Base-by-base conservation (phyloP, 2,329 filamentous ascomycete species). In the Fusarium chlamydosporum region DNA sequence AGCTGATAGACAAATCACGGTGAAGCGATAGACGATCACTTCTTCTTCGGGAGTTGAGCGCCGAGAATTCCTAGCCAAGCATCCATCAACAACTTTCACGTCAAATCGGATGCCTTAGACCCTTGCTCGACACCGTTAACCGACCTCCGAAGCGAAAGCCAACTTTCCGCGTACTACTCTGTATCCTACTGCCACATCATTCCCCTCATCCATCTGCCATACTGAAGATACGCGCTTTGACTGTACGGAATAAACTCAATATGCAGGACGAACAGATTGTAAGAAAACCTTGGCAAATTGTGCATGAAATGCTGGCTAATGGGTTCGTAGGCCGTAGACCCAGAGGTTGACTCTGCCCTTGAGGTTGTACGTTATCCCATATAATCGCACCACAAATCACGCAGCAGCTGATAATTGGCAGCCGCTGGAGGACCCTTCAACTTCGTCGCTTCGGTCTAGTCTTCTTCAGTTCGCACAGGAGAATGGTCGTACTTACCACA, bases 401-500 rank as follows among this genome's bases (percentile, higher is more conserved):
- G 3, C 16, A 34, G 1, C 4, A 6, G 31, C n/a, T 42, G 11
- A 54, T 7, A 4, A 8, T 12, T 3, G 3, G n/a, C 11, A 67
- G 64, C 52, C 63, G 9, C 29, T 67, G 1, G 63, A 67, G 13
- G 64, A 67, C 2, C 64, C 64, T 5, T 58, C 58, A 5, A 67
- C 52, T 12, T 46, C 59, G 6, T 67, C 64, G 2, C 52, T 67
- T 6, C 57, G 63, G 16, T 67, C 64, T 0, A 67, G 64, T 31
- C 26, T 67, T 6, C 41, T 67, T 0, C 57, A 67, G 4, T 67
- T 67, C 15, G 37, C 52, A 1, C 57, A 67, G 9, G 64, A 67
- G 15, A 67, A 67, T 37, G 64, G 64, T 6, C 64, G 64, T 6
- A 67, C 63, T 0, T 67, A 67, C 18, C 64, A 67, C 13, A 53